Conservation (phyloP, 345 rosid genomes). For the Adansonia digitata region DNA sequence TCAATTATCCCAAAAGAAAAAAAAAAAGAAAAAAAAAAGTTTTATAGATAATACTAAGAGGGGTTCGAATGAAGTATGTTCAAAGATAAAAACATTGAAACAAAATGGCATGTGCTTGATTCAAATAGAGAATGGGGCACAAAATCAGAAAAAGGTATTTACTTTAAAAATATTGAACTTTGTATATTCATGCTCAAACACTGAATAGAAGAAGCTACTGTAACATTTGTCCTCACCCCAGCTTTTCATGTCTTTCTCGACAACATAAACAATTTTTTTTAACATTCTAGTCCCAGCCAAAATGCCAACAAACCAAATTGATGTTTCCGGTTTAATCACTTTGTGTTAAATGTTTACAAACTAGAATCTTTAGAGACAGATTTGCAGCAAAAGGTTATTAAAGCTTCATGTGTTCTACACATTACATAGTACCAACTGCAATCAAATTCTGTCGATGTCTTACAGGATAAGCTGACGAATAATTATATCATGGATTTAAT, state of each 20-base stretch:
- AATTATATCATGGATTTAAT: neutral
- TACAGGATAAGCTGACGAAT: too few species aligned
- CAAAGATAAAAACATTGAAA: neutral
- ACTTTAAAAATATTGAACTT: neutral
- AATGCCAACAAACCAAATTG: neutral
- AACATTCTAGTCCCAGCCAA: neutral
- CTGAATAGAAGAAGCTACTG: neutral
- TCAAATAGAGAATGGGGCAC: neutral
- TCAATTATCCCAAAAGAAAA: too few species aligned
- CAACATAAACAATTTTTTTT: neutral
- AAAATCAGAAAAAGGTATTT: neutral
- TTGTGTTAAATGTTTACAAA: neutral
- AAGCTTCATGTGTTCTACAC: neutral
- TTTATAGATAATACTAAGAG: neutral
- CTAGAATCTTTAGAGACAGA: neutral
- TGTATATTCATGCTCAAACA: neutral
- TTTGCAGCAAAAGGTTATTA: neutral
- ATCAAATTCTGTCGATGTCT: neutral
- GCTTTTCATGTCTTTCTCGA: neutral
- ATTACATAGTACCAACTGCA: too few species aligned
- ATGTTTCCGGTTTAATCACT: neutral
- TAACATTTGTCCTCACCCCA: neutral
- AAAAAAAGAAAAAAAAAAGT: too few species aligned
- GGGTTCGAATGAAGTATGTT: neutral
- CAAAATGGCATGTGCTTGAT: neutral